Conservation (phyloP, 768 basidiomycete species). For the Lanmaoa rubissima region DNA sequence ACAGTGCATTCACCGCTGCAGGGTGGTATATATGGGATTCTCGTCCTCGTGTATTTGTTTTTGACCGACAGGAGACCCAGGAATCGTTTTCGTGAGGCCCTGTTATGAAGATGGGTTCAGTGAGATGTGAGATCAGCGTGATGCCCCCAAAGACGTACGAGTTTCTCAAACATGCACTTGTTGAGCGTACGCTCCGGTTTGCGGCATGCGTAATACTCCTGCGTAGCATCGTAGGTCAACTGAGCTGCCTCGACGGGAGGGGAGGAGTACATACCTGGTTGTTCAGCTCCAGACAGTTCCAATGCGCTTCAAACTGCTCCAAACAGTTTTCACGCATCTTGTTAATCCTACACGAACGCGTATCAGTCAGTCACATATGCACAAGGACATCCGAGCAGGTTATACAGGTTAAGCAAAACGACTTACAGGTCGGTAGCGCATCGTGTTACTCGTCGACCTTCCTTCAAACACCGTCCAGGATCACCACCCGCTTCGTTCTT, state of each 20-base stretch:
- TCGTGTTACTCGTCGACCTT: slow-evolving; percentile 92
- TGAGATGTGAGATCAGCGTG: not conserved
- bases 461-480: slow-evolving; percentile 91
- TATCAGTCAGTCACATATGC: not conserved
- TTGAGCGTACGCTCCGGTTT: slow-evolving; percentile 86
- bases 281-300: slow-evolving; percentile 90
- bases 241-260: not conserved
- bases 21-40: slow-evolving; percentile 75
- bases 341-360: slow-evolving; percentile 56
- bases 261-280: slow-evolving; percentile 78
- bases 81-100: slow-evolving; percentile 91
- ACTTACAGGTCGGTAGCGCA: slow-evolving; percentile 93
- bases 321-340: slow-evolving; percentile 94
- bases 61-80: slow-evolving; percentile 80
- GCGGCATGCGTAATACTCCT: slow-evolving; percentile 91
- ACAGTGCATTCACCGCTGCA: slow-evolving; percentile 67
- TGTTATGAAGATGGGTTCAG: slow-evolving; percentile 31
- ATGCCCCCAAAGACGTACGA: slow-evolving; percentile 54
- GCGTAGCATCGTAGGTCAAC: not conserved
- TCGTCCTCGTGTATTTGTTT: slow-evolving; percentile 86
- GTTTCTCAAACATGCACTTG: slow-evolving; percentile 93
- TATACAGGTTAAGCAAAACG: not conserved
- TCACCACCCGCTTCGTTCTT: slow-evolving; percentile 82
- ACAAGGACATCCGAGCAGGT: not conserved
- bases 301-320: slow-evolving; percentile 85